Conservation (phyloP, 176 grass and related monocot species). For the Hsuehochloa calcarea region DNA sequence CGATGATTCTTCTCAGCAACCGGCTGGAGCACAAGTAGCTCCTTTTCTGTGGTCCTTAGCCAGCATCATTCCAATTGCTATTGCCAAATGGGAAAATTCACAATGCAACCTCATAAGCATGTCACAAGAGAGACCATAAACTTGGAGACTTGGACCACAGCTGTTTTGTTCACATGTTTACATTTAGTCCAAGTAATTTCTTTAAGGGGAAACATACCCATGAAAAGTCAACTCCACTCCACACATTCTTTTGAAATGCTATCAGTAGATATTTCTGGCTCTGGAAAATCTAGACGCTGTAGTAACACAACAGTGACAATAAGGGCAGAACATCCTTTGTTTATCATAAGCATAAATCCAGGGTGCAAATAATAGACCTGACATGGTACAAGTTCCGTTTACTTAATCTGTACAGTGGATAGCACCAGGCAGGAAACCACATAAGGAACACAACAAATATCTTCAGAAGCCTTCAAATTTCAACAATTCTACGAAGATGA, state of each 20-base stretch:
- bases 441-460: constrained; percentile 25
- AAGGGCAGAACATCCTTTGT: background rate
- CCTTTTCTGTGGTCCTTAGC: constrained; percentile 1
- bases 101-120: background rate
- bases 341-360: background rate
- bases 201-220: background rate
- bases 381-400: background rate
- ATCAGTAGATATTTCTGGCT: background rate
- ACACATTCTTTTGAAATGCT: background rate
- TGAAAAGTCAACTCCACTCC: background rate
- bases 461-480: constrained; percentile 1
- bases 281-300: background rate
- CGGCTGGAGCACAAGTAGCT: background rate
- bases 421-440: background rate
- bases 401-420: background rate
- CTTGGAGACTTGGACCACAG: background rate
- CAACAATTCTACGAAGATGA: background rate
- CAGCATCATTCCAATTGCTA: background rate
- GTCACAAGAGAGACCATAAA: background rate
- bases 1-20: constrained; percentile 1
- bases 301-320: background rate
- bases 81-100: background rate
- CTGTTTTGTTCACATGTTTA: background rate
- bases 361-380: background rate
- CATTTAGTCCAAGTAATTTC: background rate